Evolutionary conservation across 306 rosid genomes (phyloP).

Genomic region (Vigna hirtella): DNA sequence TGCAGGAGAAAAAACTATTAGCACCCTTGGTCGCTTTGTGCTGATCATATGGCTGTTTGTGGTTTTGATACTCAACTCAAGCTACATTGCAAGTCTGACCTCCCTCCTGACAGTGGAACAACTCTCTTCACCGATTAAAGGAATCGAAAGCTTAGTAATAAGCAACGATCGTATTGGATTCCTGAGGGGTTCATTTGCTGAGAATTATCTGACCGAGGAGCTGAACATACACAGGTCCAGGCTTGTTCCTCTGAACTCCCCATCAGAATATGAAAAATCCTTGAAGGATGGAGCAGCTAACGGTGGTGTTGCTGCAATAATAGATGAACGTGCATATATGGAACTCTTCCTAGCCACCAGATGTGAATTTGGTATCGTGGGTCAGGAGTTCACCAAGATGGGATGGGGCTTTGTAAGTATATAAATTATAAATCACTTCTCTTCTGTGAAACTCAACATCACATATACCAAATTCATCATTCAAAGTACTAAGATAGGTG

Average conservation of each 20-base stretch:
- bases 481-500: neutral
- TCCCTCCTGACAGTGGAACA: slow-evolving; percentile 86
- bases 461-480: neutral
- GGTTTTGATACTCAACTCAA: slow-evolving; percentile 78
- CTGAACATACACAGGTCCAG: slow-evolving; percentile 65
- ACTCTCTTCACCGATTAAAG: slow-evolving; percentile 73
- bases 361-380: slow-evolving; percentile 77
- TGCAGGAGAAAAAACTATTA: slow-evolving; percentile 74
- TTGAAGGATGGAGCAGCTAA: slow-evolving; percentile 64
- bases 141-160: slow-evolving; percentile 62
- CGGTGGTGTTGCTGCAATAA: slow-evolving; percentile 77
- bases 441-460: neutral
- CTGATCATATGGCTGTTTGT: slow-evolving; percentile 82
- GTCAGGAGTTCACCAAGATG: slow-evolving; percentile 87
- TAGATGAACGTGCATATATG: slow-evolving; percentile 77
- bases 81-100: slow-evolving; percentile 83
- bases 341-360: slow-evolving; percentile 73
- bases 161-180: slow-evolving; percentile 71
- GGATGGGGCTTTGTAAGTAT: slow-evolving; percentile 94
- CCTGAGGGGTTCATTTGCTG: slow-evolving; percentile 68
- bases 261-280: slow-evolving; percentile 65
- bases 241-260: slow-evolving; percentile 60
- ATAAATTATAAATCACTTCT: neutral
- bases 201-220: slow-evolving; percentile 61
- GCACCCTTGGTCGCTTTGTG: slow-evolving; percentile 79